Evolutionary conservation across 2,329 filamentous ascomycete species (phyloP).

Genomic region (Colletotrichum noveboracense): DNA sequence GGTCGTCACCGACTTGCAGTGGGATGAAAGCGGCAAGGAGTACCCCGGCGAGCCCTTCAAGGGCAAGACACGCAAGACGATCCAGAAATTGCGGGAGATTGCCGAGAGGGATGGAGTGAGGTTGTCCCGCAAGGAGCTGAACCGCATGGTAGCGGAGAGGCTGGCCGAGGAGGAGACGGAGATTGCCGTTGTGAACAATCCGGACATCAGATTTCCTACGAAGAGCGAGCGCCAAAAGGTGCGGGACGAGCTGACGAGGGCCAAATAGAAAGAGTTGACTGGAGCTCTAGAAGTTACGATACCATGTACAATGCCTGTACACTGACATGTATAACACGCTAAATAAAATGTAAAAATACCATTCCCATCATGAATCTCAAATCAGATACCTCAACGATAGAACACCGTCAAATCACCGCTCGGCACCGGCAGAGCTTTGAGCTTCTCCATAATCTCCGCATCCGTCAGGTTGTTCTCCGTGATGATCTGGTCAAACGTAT

Average conservation of each 20-base stretch:
- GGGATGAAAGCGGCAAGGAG: conserved; percentile 48
- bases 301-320: conserved; percentile 16
- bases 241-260: background rate
- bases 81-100: conserved; percentile 39
- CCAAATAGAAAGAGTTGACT: background rate
- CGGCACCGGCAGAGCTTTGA: conserved; percentile 62
- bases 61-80: conserved; percentile 51
- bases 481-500: conserved; percentile 83
- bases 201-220: conserved; percentile 42
- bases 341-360: conserved; percentile 13
- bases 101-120: conserved; percentile 34
- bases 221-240: conserved; percentile 13
- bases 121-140: conserved; percentile 30
- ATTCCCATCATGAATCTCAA: background rate
- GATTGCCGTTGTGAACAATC: conserved; percentile 43
- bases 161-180: conserved; percentile 22
- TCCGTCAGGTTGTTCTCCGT: conserved; percentile 76
- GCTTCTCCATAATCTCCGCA: conserved; percentile 70
- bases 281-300: background rate
- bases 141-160: conserved; percentile 31
- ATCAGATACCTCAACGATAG: conserved; percentile 44
- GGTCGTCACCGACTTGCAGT: conserved; percentile 62
- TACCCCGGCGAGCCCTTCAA: conserved; percentile 61
- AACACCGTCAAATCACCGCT: conserved; percentile 60
- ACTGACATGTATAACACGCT: conserved; percentile 12